Evolutionary conservation across 805 yeast genomes (phyloP).

Genomic region (Teunomyces aglyptinius): DNA sequence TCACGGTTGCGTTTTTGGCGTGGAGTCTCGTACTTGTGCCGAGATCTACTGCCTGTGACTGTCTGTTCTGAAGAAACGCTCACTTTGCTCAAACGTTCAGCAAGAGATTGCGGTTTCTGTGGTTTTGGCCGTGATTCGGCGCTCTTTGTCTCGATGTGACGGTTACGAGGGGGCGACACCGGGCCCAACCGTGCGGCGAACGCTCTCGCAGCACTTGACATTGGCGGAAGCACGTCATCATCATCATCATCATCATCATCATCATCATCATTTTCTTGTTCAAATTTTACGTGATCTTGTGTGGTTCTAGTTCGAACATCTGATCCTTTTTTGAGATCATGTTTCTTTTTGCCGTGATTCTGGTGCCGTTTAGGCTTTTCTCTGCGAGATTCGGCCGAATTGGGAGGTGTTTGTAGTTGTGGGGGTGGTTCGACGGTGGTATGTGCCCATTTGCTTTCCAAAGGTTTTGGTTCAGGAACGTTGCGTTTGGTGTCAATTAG

Average conservation of each 20-base stretch:
- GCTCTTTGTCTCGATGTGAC: not conserved
- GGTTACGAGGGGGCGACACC: not conserved
- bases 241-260: constrained; percentile 6
- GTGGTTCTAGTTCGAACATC: no score
- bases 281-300: not conserved
- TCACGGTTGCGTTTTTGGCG: constrained; percentile 1
- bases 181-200: constrained; percentile 26
- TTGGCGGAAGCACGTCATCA: constrained; percentile 19
- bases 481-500: not conserved
- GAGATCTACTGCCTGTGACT: not conserved
- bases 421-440: constrained; percentile 8
- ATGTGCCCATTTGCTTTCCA: constrained; percentile 35
- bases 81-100: not conserved
- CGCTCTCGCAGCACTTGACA: constrained; percentile 31
- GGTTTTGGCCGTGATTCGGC: not conserved
- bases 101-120: not conserved
- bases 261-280: constrained; percentile 2
- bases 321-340: not conserved
- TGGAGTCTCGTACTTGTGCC: constrained; percentile 2
- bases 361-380: not conserved
- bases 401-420: constrained; percentile 1
- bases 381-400: not conserved
- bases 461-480: not conserved
- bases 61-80: not conserved
- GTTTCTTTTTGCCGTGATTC: not conserved